These are phyloP conservation scores for Jatropha podagrica DNA, from an alignment of 441 rosid species.

Conservation along the genomic window DNA sequence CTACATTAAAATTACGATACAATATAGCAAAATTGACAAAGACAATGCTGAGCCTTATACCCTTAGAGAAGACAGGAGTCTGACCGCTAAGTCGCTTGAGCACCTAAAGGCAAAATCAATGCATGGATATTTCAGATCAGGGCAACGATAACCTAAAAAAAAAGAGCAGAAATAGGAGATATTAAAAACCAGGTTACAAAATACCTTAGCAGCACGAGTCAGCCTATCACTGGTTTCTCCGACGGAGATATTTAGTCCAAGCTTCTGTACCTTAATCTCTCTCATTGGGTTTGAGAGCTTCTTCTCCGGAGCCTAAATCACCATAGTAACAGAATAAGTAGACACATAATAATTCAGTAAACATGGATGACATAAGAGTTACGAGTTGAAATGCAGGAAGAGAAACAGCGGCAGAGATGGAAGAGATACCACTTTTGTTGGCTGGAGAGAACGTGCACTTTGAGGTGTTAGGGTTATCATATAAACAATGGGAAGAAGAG, in stretches of 20 bases:
- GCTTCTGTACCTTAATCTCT: slow-evolving; percentile 89
- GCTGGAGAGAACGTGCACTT: not conserved
- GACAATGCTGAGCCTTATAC: slow-evolving; percentile 24
- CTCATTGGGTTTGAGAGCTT: slow-evolving; percentile 90
- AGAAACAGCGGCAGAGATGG: not conserved
- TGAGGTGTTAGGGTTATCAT: slow-evolving; percentile 6
- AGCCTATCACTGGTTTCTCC: slow-evolving; percentile 98
- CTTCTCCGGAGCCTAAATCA: slow-evolving; percentile 78
- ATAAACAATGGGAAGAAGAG: not conserved
- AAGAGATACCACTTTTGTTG: no score
- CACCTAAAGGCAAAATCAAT: slow-evolving; percentile 36
- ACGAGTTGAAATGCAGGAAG: slow-evolving; percentile 1
- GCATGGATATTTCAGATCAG: not conserved
- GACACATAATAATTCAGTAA: not conserved
- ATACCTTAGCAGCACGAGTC: slow-evolving; percentile 89
- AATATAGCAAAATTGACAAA: no score
- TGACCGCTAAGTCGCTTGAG: slow-evolving; percentile 89
- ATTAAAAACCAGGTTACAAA: not conserved
- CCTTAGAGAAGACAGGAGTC: slow-evolving; percentile 84
- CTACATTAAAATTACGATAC: no score
- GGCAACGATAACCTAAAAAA: not conserved
- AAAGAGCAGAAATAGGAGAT: not conserved
- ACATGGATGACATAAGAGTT: not conserved
- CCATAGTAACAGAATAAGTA: not conserved
- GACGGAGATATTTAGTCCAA: slow-evolving; percentile 86